These are phyloP conservation scores for Fusarium beomiforme DNA, from an alignment of 2,329 filamentous ascomycete species.

Conservation along the genomic window DNA sequence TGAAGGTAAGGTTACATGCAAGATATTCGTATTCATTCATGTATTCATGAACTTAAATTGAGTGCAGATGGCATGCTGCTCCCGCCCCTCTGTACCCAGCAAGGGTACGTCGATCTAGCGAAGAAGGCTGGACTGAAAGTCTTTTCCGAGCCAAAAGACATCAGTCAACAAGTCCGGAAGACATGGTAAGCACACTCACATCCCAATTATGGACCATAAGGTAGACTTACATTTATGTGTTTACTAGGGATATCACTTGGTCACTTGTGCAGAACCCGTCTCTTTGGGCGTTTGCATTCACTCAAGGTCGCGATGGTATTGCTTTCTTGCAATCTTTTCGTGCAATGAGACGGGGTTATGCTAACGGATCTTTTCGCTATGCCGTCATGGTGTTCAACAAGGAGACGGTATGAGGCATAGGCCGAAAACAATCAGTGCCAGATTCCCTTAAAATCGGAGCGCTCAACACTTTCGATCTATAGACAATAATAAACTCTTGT, in stretches of 20 bases:
- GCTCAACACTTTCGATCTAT: not conserved
- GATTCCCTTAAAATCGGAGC: not conserved
- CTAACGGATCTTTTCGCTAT: conserved; percentile 67
- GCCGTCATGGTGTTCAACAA: conserved; percentile 68
- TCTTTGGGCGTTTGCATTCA: conserved; percentile 69
- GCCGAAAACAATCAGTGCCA: not conserved
- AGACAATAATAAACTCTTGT: not conserved
- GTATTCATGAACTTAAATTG: not conserved
- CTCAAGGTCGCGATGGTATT: conserved; percentile 68
- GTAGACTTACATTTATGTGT: not conserved
- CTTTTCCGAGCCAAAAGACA: conserved; percentile 61
- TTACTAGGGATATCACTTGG: conserved; percentile 71
- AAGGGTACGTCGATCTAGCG: conserved; percentile 63
- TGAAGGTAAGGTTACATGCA: conserved; percentile 53
- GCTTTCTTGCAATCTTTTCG: conserved; percentile 70
- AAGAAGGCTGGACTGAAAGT: conserved; percentile 58
- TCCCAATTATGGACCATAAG: not conserved
- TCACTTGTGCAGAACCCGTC: conserved; percentile 67
- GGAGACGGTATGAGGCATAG: not conserved
- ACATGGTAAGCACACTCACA: conserved; percentile 60
- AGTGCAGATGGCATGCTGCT: conserved; percentile 67
- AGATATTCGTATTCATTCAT: not conserved
- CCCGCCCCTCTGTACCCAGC: conserved; percentile 63
- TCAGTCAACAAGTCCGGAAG: conserved; percentile 66
- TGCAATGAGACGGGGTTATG: conserved; percentile 68